These are phyloP conservation scores for Lasiosphaeria miniovina DNA, from an alignment of 495 filamentous ascomycete species.

Conservation along the genomic window DNA sequence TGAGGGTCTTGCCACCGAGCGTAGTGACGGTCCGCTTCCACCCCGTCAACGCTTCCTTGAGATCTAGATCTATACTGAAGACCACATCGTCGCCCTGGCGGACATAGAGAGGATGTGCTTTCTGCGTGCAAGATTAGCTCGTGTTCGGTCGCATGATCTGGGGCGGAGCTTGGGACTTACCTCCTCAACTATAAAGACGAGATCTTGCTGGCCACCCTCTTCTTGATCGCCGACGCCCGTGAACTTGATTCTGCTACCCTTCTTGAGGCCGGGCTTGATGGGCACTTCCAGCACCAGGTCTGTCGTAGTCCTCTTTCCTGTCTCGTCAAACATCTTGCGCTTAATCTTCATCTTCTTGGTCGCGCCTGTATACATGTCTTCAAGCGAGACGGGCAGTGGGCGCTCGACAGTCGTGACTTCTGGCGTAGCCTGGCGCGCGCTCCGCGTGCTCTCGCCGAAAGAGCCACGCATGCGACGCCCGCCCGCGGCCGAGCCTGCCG, in stretches of 20 bases:
- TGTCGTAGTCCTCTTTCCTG: conserved; percentile 76
- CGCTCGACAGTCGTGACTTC: conserved; percentile 90
- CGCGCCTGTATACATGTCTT: conserved; percentile 79
- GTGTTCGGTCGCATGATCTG: neutral
- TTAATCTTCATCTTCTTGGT: conserved; percentile 98
- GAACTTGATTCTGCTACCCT: conserved; percentile 96
- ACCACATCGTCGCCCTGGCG: conserved; percentile 85
- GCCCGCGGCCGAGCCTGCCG: conserved; percentile 31
- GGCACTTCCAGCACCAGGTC: conserved; percentile 90
- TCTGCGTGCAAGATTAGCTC: conserved; percentile 48
- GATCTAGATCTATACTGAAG: conserved; percentile 68
- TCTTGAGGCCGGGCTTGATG: conserved; percentile 92
- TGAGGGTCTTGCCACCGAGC: conserved; percentile 83
- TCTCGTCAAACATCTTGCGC: conserved; percentile 86
- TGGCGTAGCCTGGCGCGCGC: conserved; percentile 56
- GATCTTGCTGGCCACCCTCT: conserved; percentile 93
- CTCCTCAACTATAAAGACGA: conserved; percentile 92
- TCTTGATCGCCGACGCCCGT: conserved; percentile 94
- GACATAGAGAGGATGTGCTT: conserved; percentile 75
- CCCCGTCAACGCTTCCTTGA: conserved; percentile 97
- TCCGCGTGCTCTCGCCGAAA: conserved; percentile 48
- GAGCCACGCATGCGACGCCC: conserved; percentile 36
- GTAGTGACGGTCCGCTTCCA: conserved; percentile 90
- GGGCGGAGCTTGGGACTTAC: conserved; percentile 49
- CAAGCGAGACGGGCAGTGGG: conserved; percentile 73